Percentiles rank a stretch among this genome's conserved stretches.
These are phyloP conservation scores for Cladorrhinum sp. DNA, from an alignment of 2,329 filamentous ascomycete species.

Conservation along the genomic window DNA sequence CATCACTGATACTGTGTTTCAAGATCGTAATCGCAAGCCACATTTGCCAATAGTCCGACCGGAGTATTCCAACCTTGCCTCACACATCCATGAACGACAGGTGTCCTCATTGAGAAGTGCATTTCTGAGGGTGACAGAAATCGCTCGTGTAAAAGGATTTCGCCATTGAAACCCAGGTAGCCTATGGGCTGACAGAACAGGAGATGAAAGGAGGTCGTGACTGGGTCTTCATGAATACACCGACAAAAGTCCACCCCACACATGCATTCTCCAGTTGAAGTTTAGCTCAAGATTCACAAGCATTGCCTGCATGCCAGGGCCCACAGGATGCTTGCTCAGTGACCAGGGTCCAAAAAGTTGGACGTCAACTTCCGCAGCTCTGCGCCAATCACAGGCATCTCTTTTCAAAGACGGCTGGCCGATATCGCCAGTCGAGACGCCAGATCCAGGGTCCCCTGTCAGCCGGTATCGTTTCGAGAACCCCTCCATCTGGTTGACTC, in stretches of 20 bases:
- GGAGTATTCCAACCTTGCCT: not conserved
- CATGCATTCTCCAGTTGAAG: slow-evolving; percentile 22
- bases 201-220: not conserved
- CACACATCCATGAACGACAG: not conserved
- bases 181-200: not conserved
- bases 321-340: slow-evolving; percentile 24
- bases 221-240: slow-evolving; percentile 18
- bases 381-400: slow-evolving; percentile 25
- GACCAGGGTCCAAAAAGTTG: slow-evolving; percentile 16
- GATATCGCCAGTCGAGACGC: slow-evolving; percentile 26
- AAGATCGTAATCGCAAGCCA: not conserved
- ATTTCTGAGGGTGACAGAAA: slow-evolving; percentile 6
- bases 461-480: slow-evolving; percentile 20
- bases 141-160: slow-evolving; percentile 23
- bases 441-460: slow-evolving; percentile 14
- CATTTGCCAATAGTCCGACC: not conserved
- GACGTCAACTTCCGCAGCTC: slow-evolving; percentile 17
- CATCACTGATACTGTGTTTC: not conserved
- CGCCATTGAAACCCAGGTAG: slow-evolving; percentile 9
- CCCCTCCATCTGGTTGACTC: not conserved
- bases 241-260: slow-evolving; percentile 26
- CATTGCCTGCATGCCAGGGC: slow-evolving; percentile 28
- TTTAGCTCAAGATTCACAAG: slow-evolving; percentile 28
- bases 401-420: slow-evolving; percentile 30
- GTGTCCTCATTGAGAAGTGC: not conserved